phyloP scores from a whole-genome alignment of 2,329 filamentous ascomycete species.

The Helotiales sp. region DNA sequence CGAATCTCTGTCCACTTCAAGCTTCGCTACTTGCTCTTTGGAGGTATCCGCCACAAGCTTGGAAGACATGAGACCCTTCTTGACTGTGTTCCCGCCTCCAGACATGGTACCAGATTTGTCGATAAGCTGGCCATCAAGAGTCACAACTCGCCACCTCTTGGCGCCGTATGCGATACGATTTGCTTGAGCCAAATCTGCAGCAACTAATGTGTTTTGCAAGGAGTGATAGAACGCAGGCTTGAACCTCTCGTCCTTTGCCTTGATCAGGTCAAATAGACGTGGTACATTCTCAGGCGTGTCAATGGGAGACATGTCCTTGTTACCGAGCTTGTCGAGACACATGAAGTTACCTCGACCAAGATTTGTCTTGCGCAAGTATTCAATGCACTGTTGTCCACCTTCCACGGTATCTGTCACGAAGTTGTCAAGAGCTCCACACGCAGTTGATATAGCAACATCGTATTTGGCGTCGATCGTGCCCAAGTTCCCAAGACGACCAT shows the following conservation, averaged over 20 bases:
- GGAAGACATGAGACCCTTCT: conserved; percentile 93
- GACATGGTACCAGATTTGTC: conserved; percentile 99
- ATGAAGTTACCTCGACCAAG: conserved; percentile 97
- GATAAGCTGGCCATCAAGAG: conserved; percentile 90
- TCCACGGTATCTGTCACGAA: conserved; percentile 97
- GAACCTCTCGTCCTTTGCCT: conserved; percentile 84
- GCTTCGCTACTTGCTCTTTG: conserved; percentile 83
- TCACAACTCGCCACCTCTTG: conserved; percentile 93
- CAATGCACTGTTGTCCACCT: conserved; percentile 95
- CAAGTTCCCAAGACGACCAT: conserved; percentile 90
- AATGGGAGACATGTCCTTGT: conserved; percentile 75
- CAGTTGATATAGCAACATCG: conserved; percentile 97
- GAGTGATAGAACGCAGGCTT: conserved; percentile 92
- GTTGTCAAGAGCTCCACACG: conserved; percentile 87
- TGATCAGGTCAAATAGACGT: conserved; percentile 88
- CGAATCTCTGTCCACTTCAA: conserved; percentile 83
- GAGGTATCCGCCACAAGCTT: conserved; percentile 86
- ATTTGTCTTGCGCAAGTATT: conserved; percentile 96
- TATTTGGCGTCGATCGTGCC: conserved; percentile 92
- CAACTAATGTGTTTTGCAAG: conserved; percentile 92
- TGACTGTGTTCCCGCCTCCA: conserved; percentile 87
- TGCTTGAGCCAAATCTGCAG: conserved; percentile 88
- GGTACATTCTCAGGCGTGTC: conserved; percentile 91
- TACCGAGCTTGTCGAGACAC: conserved; percentile 82
- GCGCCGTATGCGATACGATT: conserved; percentile 96